Base-by-base conservation (phyloP, 768 basidiomycete genomes). In the Lactarius evosmus region DNA sequence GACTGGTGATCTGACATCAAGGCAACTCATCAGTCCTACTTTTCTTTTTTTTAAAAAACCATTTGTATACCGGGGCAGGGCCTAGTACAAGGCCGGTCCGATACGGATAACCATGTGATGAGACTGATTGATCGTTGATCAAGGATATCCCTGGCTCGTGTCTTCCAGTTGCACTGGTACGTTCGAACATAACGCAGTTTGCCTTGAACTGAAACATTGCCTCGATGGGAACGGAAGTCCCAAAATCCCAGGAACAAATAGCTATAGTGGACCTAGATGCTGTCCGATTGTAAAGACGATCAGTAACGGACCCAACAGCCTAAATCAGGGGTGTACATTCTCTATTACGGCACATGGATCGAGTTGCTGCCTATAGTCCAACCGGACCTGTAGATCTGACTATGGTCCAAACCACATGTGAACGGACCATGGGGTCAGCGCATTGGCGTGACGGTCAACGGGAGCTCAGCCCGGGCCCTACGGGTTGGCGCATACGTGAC, bases 1-100 rank as follows among this genome's bases (percentile, higher is more conserved):
- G 86, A 90, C 70, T 91, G 88, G 89, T 92, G 89, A 89, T 77
- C 75, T 54, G 88, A 91, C 68, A 85, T 91, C 73, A 91, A 91
- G 80, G 88, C 85, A 65, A 6, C 74, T 46, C 66, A 46, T 56
- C 14, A 62, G 17, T 58, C 22, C n/a, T n/a, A n/a, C n/a, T n/a
- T n/a, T n/a, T n/a, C n/a, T n/a, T n/a, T n/a, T n/a, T n/a, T n/a
- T n/a, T n/a, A n/a, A n/a, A n/a, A n/a, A n/a, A n/a, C n/a, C n/a
- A n/a, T n/a, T n/a, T n/a, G n/a, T n/a, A n/a, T n/a, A n/a, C n/a
- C n/a, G n/a, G n/a, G n/a, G n/a, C n/a, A n/a, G n/a, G n/a, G n/a
- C n/a, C n/a, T n/a, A n/a, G n/a, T n/a, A n/a, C n/a, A n/a, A n/a
- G n/a, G n/a, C n/a, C n/a, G n/a, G n/a, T n/a, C n/a, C n/a, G n/a